These are phyloP conservation scores for Ceratobasidium sp. DNA, from an alignment of 1,284 basidiomycete species.

Conservation along the genomic window DNA sequence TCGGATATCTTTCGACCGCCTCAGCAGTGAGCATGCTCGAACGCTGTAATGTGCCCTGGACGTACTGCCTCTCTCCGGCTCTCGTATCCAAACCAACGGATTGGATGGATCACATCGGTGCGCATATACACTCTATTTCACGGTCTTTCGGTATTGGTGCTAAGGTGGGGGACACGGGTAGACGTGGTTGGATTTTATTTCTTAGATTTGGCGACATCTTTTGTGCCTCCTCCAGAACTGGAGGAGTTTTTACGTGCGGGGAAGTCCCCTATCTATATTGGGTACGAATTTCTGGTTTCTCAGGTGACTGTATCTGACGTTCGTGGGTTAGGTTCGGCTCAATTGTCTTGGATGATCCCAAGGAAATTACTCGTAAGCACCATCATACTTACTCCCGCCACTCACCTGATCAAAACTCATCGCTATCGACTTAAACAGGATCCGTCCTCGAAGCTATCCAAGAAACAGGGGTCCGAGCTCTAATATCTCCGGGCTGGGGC, in stretches of 20 bases:
- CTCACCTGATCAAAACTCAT: not conserved
- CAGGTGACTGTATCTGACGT: not conserved
- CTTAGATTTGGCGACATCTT: constrained; percentile 65
- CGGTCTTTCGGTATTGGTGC: too few relatives aligned
- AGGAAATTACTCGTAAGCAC: constrained; percentile 64
- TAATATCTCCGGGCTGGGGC: constrained; percentile 74
- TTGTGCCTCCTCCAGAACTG: constrained; percentile 65
- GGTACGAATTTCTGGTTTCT: constrained; percentile 60
- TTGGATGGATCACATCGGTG: constrained; percentile 73
- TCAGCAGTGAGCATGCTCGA: constrained; percentile 69
- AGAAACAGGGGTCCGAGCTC: constrained; percentile 67
- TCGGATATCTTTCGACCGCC: constrained; percentile 64
- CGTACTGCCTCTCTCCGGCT: constrained; percentile 75
- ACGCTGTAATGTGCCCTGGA: constrained; percentile 72
- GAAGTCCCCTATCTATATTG: constrained; percentile 72
- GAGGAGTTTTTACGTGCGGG: constrained; percentile 65
- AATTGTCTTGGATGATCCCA: constrained; percentile 65
- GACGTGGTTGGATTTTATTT: constrained; percentile 77
- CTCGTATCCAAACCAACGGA: constrained; percentile 74
- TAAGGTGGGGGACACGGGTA: constrained; percentile 52
- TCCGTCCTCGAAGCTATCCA: constrained; percentile 70
- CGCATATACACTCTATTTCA: too few relatives aligned
- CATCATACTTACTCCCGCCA: not conserved
- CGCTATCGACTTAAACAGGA: constrained; percentile 52
- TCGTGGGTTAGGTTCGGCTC: constrained; percentile 24